Evolutionary conservation across 2,329 filamentous ascomycete genomes (phyloP), one percentile per base, ranked within the genome.

Genomic region (Blastomyces emzantsi): DNA sequence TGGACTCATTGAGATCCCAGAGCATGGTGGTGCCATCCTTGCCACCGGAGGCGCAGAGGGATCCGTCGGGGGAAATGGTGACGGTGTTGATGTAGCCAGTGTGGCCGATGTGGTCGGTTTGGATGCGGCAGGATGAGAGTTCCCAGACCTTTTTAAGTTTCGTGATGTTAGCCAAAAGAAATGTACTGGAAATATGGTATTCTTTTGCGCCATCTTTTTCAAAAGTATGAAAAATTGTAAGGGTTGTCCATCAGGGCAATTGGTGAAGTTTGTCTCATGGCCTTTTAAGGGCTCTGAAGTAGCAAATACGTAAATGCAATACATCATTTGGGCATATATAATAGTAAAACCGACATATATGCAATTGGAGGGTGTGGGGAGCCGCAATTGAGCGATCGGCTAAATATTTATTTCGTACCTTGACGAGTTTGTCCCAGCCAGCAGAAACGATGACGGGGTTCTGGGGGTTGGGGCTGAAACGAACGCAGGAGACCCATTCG

Each of bases 1-100:
- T 99, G 80, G 92, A 97, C 90, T 99, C 94, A 87, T 99, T 99
- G 75, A 99, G 88, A 81, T 97, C 94, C 94, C 94, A 99, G 75
- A 99, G 91, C 94, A 97, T 99, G 80, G 94, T 97, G 80, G 93
- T 97, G 81, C 94, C 94, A 82, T 99, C 94, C 89, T 99, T 97
- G 80, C 94, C 94, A 81, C 94, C 94, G 71, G 94, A 97, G 69
- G 94, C 94, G 85, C 94, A 97, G 76, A 99, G 92, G 67, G 94
- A 97, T 77, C 94, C 94, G 81, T 97, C 94, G 77, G 94, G 94
- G 74, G 94, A 97, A 87, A 99, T 97, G 83, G 94, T 99, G 81
- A 99, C 94, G 78, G 94, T 96, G 90, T 99, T 99, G 87, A 81
- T 97, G 88, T 97, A 97, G 77, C 94, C 94, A 74, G 92, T 93